phyloP scores from a whole-genome alignment of 2,329 filamentous ascomycete species.

The Colletotrichum destructivum region DNA sequence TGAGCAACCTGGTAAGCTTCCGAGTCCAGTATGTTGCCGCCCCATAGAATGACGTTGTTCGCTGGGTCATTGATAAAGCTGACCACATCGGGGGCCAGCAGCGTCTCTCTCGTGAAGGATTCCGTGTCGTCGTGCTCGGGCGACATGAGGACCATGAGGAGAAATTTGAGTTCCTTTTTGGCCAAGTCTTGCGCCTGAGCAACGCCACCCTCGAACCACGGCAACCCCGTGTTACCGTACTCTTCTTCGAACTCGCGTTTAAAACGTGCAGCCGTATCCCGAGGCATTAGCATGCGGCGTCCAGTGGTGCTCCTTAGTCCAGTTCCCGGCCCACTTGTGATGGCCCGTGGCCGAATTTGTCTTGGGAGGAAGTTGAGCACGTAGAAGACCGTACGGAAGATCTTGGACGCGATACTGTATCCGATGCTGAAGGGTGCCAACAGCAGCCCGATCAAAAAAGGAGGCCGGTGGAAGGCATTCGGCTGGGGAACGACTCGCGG shows the following conservation, averaged over 20 bases:
- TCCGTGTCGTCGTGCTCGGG: conserved; percentile 95
- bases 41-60: conserved; percentile 91
- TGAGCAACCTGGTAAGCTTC: conserved; percentile 95
- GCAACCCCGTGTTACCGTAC: conserved; percentile 80
- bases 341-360: conserved; percentile 67
- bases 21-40: conserved; percentile 90
- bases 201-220: conserved; percentile 90
- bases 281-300: conserved; percentile 83
- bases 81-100: conserved; percentile 82
- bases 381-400: conserved; percentile 82
- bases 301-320: conserved; percentile 75
- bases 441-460: conserved; percentile 82
- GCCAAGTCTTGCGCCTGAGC: conserved; percentile 92
- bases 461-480: conserved; percentile 77
- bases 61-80: conserved; percentile 80
- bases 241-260: conserved; percentile 96
- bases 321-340: conserved; percentile 67
- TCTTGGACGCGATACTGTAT: conserved; percentile 78
- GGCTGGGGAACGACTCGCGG: conserved; percentile 87
- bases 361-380: conserved; percentile 86
- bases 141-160: conserved; percentile 89
- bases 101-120: conserved; percentile 84
- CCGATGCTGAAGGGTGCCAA: conserved; percentile 86
- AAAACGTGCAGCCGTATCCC: conserved; percentile 90
- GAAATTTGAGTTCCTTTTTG: conserved; percentile 91